phyloP scores from a whole-genome alignment of 805 yeast species.

The Metschnikowia amazonensis region DNA sequence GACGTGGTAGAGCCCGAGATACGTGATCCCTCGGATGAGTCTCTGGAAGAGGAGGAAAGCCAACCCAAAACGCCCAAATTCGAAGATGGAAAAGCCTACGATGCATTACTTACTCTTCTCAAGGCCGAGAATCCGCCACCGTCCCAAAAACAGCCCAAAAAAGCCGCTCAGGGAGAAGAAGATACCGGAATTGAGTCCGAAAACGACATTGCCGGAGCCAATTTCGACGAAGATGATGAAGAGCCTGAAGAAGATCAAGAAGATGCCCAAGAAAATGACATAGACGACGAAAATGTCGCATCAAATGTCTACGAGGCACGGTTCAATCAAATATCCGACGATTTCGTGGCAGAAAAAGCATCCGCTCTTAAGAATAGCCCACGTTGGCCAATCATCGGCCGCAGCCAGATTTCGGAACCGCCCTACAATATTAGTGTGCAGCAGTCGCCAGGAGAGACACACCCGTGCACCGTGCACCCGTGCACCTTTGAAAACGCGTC shows the following conservation, averaged over 20 bases:
- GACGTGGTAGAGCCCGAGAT: slow-evolving; percentile 13
- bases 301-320: slow-evolving; percentile 76
- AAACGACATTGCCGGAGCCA: slow-evolving; percentile 28
- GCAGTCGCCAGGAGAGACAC: slow-evolving; percentile 24
- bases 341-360: slow-evolving; percentile 27
- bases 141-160: slow-evolving; percentile 12
- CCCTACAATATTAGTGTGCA: slow-evolving; percentile 34
- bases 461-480: slow-evolving; percentile 10
- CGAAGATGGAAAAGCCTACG: slow-evolving; percentile 48
- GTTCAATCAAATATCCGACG: slow-evolving; percentile 52
- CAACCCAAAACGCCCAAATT: slow-evolving; percentile 19
- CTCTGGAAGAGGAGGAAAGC: slow-evolving; percentile 12
- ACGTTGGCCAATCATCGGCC: slow-evolving; percentile 28
- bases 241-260: slow-evolving; percentile 13
- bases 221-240: slow-evolving; percentile 19
- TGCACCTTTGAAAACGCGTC: slow-evolving; percentile 4
- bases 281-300: slow-evolving; percentile 19
- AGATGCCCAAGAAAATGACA: slow-evolving; percentile 8
- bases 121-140: slow-evolving; percentile 38
- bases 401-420: slow-evolving; percentile 16
- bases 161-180: slow-evolving; percentile 7
- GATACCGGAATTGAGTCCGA: slow-evolving; percentile 11
- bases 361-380: slow-evolving; percentile 16
- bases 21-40: slow-evolving; percentile 15
- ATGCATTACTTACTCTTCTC: slow-evolving; percentile 62